These are phyloP conservation scores for Arctium lappa DNA, from an alignment of 129 eudicot genomes.

Conservation along the genomic window DNA sequence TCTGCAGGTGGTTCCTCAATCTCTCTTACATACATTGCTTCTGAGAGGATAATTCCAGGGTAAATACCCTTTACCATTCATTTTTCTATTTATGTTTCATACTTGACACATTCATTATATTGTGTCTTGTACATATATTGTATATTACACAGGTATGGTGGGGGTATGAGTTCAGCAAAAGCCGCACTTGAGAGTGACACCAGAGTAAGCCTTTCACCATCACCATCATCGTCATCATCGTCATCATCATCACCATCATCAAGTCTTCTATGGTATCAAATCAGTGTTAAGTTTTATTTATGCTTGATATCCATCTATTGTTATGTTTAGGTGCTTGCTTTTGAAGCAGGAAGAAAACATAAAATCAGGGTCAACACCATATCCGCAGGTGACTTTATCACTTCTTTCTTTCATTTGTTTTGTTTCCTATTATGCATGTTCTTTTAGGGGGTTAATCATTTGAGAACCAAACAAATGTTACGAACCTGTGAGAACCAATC, in stretches of 20 bases:
- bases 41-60: conserved; percentile 97
- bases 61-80: conserved; percentile 16
- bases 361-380: conserved; percentile 92
- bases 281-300: neutral
- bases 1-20: conserved; percentile 81
- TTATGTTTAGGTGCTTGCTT: conserved; percentile 75
- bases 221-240: too few species aligned
- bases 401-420: neutral
- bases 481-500: neutral
- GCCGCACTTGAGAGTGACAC: conserved; percentile 97
- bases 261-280: neutral
- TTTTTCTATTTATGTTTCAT: neutral
- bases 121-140: neutral
- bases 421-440: neutral
- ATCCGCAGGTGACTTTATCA: conserved; percentile 72
- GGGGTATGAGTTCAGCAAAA: conserved; percentile 99
- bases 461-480: neutral
- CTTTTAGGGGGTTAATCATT: neutral
- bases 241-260: neutral
- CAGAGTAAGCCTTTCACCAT: conserved; percentile 39
- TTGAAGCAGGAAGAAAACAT: conserved; percentile 91
- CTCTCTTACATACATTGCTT: conserved; percentile 91
- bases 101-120: neutral
- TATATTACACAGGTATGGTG: conserved; percentile 68
- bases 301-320: neutral